Evolutionary conservation across 768 basidiomycete genomes (phyloP).

Genomic region (Lactarius sp.): DNA sequence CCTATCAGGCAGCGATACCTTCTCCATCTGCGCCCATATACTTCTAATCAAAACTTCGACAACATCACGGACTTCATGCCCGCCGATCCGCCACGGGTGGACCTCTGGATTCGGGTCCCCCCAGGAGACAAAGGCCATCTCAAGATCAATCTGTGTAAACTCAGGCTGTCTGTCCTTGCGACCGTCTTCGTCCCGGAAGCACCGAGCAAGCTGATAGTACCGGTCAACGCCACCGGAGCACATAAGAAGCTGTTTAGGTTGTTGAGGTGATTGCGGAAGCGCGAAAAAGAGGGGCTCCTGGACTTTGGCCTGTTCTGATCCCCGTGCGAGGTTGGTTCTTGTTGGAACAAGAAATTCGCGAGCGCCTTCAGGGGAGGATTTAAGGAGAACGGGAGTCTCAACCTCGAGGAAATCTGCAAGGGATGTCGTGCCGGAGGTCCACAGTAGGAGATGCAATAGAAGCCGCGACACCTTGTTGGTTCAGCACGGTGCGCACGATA

Average conservation of each 20-base stretch:
- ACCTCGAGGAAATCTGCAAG: slow-evolving; percentile 81
- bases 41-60: slow-evolving; percentile 68
- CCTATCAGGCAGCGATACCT: slow-evolving; percentile 49
- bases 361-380: slow-evolving; percentile 92
- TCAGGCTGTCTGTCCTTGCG: slow-evolving; percentile 94
- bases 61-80: slow-evolving; percentile 70
- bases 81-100: slow-evolving; percentile 79
- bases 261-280: slow-evolving; percentile 91
- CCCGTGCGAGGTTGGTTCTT: slow-evolving; percentile 7
- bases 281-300: slow-evolving; percentile 67
- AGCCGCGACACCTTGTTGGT: slow-evolving; percentile 57
- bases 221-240: slow-evolving; percentile 84
- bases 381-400: slow-evolving; percentile 86
- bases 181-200: slow-evolving; percentile 95
- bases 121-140: slow-evolving; percentile 95
- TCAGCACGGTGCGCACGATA: slow-evolving; percentile 64
- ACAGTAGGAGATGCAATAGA: slow-evolving; percentile 21
- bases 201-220: slow-evolving; percentile 91
- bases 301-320: slow-evolving; percentile 28
- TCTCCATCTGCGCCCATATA: slow-evolving; percentile 73
- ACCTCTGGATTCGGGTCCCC: slow-evolving; percentile 34
- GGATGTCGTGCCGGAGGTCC: slow-evolving; percentile 20
- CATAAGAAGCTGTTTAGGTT: slow-evolving; percentile 90
- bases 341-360: slow-evolving; percentile 53
- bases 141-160: slow-evolving; percentile 95